Percentiles rank a stretch among this genome's conserved stretches.
phyloP scores from a whole-genome alignment of 345 rosid genomes.

The Melastoma malabathricum region DNA sequence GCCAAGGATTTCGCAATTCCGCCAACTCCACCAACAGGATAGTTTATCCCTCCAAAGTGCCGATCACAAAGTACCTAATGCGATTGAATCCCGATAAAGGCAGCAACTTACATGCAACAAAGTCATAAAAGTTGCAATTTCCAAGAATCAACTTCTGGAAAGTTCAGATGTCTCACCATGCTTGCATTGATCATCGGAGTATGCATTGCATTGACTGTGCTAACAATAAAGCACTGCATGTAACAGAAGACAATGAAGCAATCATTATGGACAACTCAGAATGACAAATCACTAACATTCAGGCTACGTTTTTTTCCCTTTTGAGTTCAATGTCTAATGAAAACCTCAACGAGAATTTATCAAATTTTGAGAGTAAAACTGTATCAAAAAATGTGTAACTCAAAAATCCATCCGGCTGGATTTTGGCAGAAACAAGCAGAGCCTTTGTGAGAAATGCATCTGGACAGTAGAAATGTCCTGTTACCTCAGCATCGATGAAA shows the following conservation, averaged over 20 bases:
- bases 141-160: no score
- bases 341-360: no score
- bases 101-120: no score
- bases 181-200: slow-evolving; percentile 96
- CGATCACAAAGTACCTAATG: slow-evolving; percentile 87
- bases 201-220: slow-evolving; percentile 75
- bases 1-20: slow-evolving; percentile 79
- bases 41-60: slow-evolving; percentile 94
- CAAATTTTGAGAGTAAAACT: no score
- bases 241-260: slow-evolving; percentile 4
- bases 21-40: slow-evolving; percentile 95
- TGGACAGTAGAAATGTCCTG: slow-evolving; percentile 4
- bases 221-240: slow-evolving; percentile 90
- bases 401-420: no score
- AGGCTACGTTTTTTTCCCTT: no score
- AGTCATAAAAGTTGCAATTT: no score
- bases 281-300: background rate
- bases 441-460: no score
- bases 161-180: slow-evolving; percentile 43
- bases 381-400: no score
- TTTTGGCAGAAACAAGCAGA: no score
- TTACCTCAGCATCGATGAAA: slow-evolving; percentile 93
- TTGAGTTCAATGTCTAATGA: no score
- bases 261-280: background rate
- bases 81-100: background rate